Percentiles rank a stretch among this genome's conserved stretches.
Evolutionary conservation across 805 yeast genomes (phyloP).

Genomic region (Yamadazyma ubonensis): DNA sequence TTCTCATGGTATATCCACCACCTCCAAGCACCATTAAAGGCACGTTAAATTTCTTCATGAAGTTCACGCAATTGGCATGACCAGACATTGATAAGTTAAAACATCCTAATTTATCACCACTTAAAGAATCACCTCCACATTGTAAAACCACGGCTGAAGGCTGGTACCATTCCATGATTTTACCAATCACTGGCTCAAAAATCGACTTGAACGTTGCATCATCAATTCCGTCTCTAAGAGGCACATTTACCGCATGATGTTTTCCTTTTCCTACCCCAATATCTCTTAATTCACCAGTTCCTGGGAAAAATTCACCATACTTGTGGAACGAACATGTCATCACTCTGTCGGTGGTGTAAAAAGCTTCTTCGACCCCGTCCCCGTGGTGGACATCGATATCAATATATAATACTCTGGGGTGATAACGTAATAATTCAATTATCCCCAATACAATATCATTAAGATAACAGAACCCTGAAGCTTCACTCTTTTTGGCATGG

Average conservation of each 20-base stretch:
- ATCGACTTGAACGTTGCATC: constrained; percentile 83
- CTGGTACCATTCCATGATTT: constrained; percentile 80
- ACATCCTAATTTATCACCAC: constrained; percentile 94
- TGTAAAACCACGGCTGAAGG: constrained; percentile 97
- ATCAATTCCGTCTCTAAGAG: constrained; percentile 93
- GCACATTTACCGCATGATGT: constrained; percentile 86
- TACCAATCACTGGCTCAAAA: constrained; percentile 83
- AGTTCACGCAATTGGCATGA: constrained; percentile 94
- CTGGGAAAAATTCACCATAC: constrained; percentile 96
- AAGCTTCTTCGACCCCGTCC: constrained; percentile 98
- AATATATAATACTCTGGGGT: constrained; percentile 88
- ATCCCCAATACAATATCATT: constrained; percentile 93
- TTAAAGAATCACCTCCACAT: constrained; percentile 96
- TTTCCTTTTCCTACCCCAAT: constrained; percentile 90
- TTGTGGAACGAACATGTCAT: constrained; percentile 97
- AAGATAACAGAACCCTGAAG: constrained; percentile 93
- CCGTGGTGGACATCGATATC: constrained; percentile 98
- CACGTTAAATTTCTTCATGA: constrained; percentile 77
- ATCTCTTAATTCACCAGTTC: constrained; percentile 92
- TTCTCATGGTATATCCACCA: constrained; percentile 97
- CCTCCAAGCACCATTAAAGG: constrained; percentile 96
- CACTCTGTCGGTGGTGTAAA: constrained; percentile 90
- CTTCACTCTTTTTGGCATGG: constrained; percentile 96
- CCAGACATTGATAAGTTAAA: constrained; percentile 91
- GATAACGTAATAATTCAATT: constrained; percentile 79